phyloP scores from a whole-genome alignment of 768 basidiomycete genomes.

The Lentinula sp. region DNA sequence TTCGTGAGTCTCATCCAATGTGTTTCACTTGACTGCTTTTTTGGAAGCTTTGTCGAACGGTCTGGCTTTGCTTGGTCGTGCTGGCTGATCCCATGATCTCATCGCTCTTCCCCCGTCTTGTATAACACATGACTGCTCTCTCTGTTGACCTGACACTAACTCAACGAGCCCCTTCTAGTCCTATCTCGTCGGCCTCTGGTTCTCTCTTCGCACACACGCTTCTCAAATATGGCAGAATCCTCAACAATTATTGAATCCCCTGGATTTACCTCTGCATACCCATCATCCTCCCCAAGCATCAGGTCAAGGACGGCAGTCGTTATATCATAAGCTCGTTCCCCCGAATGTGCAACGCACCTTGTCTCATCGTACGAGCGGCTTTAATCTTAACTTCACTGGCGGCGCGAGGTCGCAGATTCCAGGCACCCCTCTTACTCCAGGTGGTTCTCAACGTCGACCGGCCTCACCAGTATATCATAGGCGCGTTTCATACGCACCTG shows the following conservation, averaged over 20 bases:
- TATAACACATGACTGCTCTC: too few relatives aligned
- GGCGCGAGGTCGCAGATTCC: slow-evolving; percentile 36
- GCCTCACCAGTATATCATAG: slow-evolving; percentile 39
- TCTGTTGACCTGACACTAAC: neutral
- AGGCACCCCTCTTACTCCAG: slow-evolving; percentile 22
- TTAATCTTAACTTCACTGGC: slow-evolving; percentile 19
- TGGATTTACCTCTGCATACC: neutral
- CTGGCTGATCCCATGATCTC: neutral
- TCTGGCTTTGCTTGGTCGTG: neutral
- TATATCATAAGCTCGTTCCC: slow-evolving; percentile 56
- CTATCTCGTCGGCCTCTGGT: slow-evolving; percentile 96
- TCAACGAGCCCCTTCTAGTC: slow-evolving; percentile 45
- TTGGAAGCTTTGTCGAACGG: neutral
- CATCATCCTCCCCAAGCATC: slow-evolving; percentile 11
- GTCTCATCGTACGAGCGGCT: slow-evolving; percentile 41
- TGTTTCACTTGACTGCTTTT: neutral
- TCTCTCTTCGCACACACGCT: slow-evolving; percentile 96
- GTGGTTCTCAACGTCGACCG: slow-evolving; percentile 9
- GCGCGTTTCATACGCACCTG: slow-evolving; percentile 52
- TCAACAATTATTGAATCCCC: slow-evolving; percentile 61
- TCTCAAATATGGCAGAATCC: slow-evolving; percentile 99
- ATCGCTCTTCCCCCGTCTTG: too few relatives aligned
- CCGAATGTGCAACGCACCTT: slow-evolving; percentile 24
- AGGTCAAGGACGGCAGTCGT: slow-evolving; percentile 34
- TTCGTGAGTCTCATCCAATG: slow-evolving; percentile 53